These are phyloP conservation scores for Penicillium diatomitis DNA, from an alignment of 495 filamentous ascomycete genomes.

Conservation along the genomic window DNA sequence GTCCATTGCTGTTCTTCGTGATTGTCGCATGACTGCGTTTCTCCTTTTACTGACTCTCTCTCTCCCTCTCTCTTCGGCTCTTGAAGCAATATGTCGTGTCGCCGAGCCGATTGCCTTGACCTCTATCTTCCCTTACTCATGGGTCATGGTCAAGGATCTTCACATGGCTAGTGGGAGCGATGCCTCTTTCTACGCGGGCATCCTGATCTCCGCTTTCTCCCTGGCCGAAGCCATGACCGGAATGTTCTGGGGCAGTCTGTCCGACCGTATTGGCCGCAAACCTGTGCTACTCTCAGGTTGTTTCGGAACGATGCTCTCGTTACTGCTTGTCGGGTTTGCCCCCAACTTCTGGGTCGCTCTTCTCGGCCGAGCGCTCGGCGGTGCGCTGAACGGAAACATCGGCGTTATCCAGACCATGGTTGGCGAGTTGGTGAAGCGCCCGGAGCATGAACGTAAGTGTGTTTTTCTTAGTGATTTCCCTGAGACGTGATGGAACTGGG, in stretches of 20 bases:
- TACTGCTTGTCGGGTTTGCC: slow-evolving; percentile 76
- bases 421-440: slow-evolving; percentile 66
- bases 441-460: slow-evolving; percentile 71
- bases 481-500: not conserved
- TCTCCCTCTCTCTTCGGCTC: not conserved
- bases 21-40: too few species aligned
- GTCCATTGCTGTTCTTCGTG: too few species aligned
- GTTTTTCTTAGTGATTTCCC: not conserved
- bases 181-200: slow-evolving; percentile 75
- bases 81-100: slow-evolving; percentile 60
- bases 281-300: slow-evolving; percentile 74
- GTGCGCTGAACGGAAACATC: slow-evolving; percentile 78
- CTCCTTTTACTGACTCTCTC: not conserved
- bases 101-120: slow-evolving; percentile 85
- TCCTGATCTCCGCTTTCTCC: slow-evolving; percentile 78
- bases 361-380: slow-evolving; percentile 63
- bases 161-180: slow-evolving; percentile 55
- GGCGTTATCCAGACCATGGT: slow-evolving; percentile 93
- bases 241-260: slow-evolving; percentile 77
- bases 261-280: slow-evolving; percentile 76
- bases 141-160: slow-evolving; percentile 69
- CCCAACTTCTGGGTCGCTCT: slow-evolving; percentile 72
- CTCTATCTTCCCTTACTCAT: slow-evolving; percentile 82
- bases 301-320: slow-evolving; percentile 66
- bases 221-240: slow-evolving; percentile 73